Percentiles rank a stretch among this genome's conserved stretches.
Evolutionary conservation across 1,139 yeast genomes (phyloP).

Genomic region (Zygosaccharomyces pseudobailii): DNA sequence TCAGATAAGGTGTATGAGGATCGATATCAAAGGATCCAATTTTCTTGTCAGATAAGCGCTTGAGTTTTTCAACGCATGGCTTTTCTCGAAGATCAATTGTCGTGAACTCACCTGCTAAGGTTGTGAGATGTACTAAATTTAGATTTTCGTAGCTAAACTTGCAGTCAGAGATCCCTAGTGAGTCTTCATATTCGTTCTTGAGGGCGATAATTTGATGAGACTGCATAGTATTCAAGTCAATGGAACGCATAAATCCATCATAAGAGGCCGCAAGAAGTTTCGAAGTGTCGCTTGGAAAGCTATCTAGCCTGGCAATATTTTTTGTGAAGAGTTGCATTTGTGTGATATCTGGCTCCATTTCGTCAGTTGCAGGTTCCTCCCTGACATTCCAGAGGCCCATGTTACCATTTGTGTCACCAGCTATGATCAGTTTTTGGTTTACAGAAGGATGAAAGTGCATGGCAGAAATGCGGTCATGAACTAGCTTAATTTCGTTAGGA

Average conservation of each 20-base stretch:
- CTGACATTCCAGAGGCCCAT: conserved; percentile 88
- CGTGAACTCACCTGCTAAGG: conserved; percentile 74
- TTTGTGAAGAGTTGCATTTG: conserved; percentile 73
- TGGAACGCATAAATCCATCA: conserved; percentile 75
- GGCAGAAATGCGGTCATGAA: conserved; percentile 69
- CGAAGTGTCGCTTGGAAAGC: conserved; percentile 47
- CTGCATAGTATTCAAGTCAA: conserved; percentile 59
- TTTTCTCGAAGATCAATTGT: conserved; percentile 58
- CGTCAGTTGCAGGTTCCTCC: conserved; percentile 34
- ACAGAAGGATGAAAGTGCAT: conserved; percentile 71
- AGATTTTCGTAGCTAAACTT: conserved; percentile 56
- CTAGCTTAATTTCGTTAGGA: conserved; percentile 67
- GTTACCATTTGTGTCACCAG: conserved; percentile 83
- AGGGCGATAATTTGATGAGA: conserved; percentile 55
- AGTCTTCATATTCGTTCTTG: conserved; percentile 47
- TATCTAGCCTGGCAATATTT: conserved; percentile 58
- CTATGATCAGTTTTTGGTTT: conserved; percentile 60
- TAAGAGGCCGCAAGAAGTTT: conserved; percentile 69
- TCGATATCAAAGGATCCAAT: conserved; percentile 83
- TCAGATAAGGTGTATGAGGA: conserved; percentile 55
- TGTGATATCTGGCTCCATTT: conserved; percentile 52
- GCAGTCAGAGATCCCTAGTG: conserved; percentile 49
- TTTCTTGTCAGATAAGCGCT: conserved; percentile 76
- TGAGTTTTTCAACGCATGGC: conserved; percentile 33
- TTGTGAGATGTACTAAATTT: conserved; percentile 63